A percentile compares a stretch with the other conserved stretches of the same genome.
Evolutionary conservation across 148 eudicot species (phyloP).

Genomic region (Silene conica): DNA sequence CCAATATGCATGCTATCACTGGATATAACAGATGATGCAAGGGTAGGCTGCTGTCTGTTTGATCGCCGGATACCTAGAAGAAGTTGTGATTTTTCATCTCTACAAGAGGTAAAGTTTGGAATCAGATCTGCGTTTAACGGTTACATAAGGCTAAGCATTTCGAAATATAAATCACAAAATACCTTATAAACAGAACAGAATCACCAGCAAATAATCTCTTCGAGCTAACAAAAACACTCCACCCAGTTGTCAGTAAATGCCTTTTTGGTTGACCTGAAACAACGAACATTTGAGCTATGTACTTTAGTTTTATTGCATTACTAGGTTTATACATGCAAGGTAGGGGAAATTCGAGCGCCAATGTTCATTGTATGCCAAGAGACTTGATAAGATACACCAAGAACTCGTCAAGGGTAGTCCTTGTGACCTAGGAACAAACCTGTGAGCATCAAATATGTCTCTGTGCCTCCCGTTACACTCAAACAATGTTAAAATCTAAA

Average conservation of each 20-base stretch:
- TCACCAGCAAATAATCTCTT: constrained; percentile 93
- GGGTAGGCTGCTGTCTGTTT: constrained; percentile 79
- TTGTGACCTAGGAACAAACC: background rate
- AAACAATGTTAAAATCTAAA: background rate
- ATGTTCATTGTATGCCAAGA: background rate
- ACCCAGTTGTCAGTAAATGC: constrained; percentile 93
- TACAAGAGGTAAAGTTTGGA: constrained; percentile 15
- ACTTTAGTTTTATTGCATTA: background rate
- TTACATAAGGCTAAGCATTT: background rate
- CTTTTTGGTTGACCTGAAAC: constrained; percentile 90
- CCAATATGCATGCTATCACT: constrained; percentile 99
- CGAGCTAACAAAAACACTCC: constrained; percentile 97
- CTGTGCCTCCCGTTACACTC: background rate
- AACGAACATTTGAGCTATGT: background rate
- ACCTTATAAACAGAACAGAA: constrained; percentile 91
- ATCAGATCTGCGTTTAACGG: background rate
- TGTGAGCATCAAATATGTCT: background rate
- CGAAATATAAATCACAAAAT: background rate
- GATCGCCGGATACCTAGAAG: constrained; percentile 88
- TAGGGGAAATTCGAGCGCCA: background rate
- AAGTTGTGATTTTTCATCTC: constrained; percentile 89
- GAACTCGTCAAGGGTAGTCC: background rate
- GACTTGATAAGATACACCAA: background rate
- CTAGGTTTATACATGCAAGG: background rate
- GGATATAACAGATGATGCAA: constrained; percentile 94